Conservation (phyloP, 257 asterid species). For the Nicotiana obtusifolia region DNA sequence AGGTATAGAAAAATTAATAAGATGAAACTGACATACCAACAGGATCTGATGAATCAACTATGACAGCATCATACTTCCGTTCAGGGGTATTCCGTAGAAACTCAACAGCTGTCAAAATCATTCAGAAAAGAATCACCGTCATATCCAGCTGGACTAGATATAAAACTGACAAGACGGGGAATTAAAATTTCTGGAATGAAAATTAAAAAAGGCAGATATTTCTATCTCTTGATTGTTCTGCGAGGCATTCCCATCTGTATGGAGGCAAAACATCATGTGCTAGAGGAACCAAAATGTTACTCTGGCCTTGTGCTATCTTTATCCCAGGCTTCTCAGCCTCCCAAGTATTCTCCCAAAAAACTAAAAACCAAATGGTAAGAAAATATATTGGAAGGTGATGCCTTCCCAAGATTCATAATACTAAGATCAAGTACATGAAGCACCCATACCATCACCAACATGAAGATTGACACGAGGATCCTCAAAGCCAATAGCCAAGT, state of each 20-base stretch:
- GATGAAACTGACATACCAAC: conserved; percentile 53
- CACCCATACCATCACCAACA: conserved; percentile 80
- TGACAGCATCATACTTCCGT: conserved; percentile 82
- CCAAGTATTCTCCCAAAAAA: not conserved
- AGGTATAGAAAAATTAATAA: not conserved
- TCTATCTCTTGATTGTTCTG: no score
- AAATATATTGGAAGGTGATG: not conserved
- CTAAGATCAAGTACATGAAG: not conserved
- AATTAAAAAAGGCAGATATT: no score
- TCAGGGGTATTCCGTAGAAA: conserved; percentile 57
- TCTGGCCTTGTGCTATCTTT: not conserved
- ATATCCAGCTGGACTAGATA: not conserved
- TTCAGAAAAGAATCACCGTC: not conserved
- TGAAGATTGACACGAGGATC: conserved; percentile 95
- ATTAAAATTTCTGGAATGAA: not conserved
- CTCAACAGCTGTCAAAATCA: conserved; percentile 59
- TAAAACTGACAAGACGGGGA: not conserved
- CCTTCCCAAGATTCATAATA: not conserved
- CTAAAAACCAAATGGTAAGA: not conserved
- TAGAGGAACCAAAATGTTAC: not conserved
- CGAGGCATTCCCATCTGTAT: not conserved
- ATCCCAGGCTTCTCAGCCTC: not conserved
- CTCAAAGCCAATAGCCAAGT: conserved; percentile 89
- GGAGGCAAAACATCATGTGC: not conserved
- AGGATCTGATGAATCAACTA: conserved; percentile 98